Evolutionary conservation across 1,139 yeast genomes (phyloP).

Genomic region (Saccharomyces hybrid): DNA sequence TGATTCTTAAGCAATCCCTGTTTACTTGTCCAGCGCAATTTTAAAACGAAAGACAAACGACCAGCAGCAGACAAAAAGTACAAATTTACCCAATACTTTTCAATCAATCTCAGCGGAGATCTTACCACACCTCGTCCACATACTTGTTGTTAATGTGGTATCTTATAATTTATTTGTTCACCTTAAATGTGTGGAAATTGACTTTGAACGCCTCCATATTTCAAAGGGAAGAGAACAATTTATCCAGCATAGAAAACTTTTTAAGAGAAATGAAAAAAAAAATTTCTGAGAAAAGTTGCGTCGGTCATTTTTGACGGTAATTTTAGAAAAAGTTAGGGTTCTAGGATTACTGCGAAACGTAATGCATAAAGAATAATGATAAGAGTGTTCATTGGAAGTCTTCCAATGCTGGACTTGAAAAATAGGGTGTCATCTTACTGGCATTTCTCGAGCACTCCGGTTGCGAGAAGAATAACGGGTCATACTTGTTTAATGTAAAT

Average conservation of each 20-base stretch:
- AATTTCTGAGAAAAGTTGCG: constrained; percentile 1
- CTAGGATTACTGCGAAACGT: background rate
- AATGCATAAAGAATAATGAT: background rate
- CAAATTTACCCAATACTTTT: background rate
- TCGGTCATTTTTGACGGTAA: background rate
- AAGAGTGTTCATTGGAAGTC: no score
- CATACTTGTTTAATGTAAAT: no score
- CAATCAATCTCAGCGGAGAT: background rate
- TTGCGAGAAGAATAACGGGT: no score
- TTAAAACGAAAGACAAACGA: background rate
- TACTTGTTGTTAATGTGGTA: background rate
- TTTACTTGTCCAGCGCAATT: background rate
- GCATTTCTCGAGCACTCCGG: no score
- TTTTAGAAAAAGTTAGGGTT: background rate
- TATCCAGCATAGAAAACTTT: background rate
- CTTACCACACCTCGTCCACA: background rate
- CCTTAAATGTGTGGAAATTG: background rate
- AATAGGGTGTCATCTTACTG: no score
- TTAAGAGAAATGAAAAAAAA: background rate
- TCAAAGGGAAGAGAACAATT: background rate
- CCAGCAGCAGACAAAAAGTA: background rate
- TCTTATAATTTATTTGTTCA: background rate
- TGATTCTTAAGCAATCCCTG: constrained; percentile 1
- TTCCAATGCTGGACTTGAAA: no score
- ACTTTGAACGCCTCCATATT: no score